Evolutionary conservation across 345 rosid species (phyloP), one percentile per base, ranked within the genome.

Genomic region (Excoecaria cochinchinensis): DNA sequence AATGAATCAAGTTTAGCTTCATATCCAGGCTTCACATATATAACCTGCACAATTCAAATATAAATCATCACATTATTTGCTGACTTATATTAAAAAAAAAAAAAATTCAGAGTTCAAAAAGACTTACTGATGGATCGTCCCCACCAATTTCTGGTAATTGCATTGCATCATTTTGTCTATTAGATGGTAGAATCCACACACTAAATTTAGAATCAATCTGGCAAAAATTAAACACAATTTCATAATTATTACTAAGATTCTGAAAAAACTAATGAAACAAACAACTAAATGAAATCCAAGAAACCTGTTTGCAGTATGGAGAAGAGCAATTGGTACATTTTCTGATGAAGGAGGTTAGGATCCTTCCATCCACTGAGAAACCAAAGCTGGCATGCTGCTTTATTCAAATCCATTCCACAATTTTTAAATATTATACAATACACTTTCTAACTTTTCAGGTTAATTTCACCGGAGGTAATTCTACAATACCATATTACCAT

Each of bases 311-410:
- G 85, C 86, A 74, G 56, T 89, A 94, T 13, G 91, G 87, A 15
- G 97, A 82, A 21, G 82, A 92, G 79, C 97, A 94, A 76, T 63
- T 85, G 83, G 87, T 79, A 72, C 98, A 92, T 77, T 84, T 91
- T 74, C 91, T 79, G 50, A 89, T 68, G 70, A 94, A 86, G 76
- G 87, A 80, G 3, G 97, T 84, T 12, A 72, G 6, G 78, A 92
- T 86, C 80, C 83, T 94, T 83, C 98, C 98, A 69, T 90, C 92
- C 61, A 94, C 87, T 0, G 97, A 92, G 58, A 92, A 85, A 0
- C 98, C 98, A 69, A 94, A 92, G 86, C 97, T 85, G 13, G 97
- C 98, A 81, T 94, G 98, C 97, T 94, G 83, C 2, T 51, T 5
- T 40, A 74, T 22, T 47, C 14, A 64, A 44, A 44, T 44, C 47